These are phyloP conservation scores for Diutina pseudorugosa DNA, from an alignment of 1,139 yeast species.

Conservation along the genomic window DNA sequence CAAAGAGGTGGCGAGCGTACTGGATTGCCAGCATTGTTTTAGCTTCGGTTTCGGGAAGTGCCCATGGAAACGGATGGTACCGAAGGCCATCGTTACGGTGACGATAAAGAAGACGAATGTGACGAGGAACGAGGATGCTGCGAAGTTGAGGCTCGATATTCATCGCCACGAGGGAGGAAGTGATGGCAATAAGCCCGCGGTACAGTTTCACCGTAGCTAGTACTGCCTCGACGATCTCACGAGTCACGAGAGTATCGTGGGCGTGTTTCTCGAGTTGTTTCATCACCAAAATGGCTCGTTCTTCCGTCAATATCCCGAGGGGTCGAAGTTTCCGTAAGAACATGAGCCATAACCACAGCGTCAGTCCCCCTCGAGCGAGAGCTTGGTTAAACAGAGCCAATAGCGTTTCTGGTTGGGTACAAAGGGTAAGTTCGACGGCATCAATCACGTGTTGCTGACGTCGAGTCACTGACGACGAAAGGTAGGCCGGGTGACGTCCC, in stretches of 20 bases:
- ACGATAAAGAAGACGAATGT: neutral
- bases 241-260: slow-evolving; percentile 17
- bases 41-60: neutral
- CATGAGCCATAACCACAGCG: slow-evolving; percentile 24
- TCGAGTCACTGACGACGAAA: neutral
- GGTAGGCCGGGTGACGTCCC: neutral
- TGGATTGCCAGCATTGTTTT: neutral
- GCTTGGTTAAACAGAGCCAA: slow-evolving; percentile 20
- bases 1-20: neutral
- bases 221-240: slow-evolving; percentile 18
- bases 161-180: slow-evolving; percentile 7
- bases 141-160: neutral
- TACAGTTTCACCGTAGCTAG: slow-evolving; percentile 17
- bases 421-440: neutral
- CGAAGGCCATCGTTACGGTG: neutral
- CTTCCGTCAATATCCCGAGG: slow-evolving; percentile 21
- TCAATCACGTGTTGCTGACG: neutral
- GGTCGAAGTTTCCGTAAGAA: slow-evolving; percentile 22
- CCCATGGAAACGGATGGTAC: neutral
- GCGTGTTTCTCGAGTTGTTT: slow-evolving; percentile 15
- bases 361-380: slow-evolving; percentile 13
- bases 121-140: neutral
- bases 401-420: slow-evolving; percentile 18
- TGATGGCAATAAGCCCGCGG: slow-evolving; percentile 12
- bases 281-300: slow-evolving; percentile 18